These are phyloP conservation scores for Polytolypa hystricis DNA, from an alignment of 2,329 filamentous ascomycete species.

Conservation along the genomic window DNA sequence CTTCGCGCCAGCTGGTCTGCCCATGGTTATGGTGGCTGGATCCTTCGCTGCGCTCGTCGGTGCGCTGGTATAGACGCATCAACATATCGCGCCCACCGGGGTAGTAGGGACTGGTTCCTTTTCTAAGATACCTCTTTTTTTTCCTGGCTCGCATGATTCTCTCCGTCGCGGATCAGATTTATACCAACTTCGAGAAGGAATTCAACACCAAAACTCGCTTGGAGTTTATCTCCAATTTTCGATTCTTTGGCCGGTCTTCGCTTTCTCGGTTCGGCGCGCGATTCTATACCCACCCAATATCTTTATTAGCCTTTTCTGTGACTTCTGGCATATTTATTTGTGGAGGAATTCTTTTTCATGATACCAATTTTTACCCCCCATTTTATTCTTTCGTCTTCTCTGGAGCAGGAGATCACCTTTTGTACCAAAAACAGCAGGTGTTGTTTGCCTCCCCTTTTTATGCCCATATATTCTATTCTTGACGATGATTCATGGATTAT, in stretches of 20 bases:
- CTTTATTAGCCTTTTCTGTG: not conserved
- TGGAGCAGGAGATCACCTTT: not conserved
- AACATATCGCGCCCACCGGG: not conserved
- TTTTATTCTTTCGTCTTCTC: not conserved
- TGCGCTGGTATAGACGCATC: constrained; percentile 20
- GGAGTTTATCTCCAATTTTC: too few species aligned
- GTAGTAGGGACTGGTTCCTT: not conserved
- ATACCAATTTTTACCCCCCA: not conserved
- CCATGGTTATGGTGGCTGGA: constrained; percentile 25
- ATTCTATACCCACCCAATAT: too few species aligned
- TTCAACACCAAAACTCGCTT: too few species aligned
- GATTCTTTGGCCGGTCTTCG: too few species aligned
- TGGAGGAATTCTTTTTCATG: not conserved
- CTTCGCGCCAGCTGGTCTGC: constrained; percentile 13
- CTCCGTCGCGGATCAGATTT: not conserved
- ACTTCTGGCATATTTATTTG: not conserved
- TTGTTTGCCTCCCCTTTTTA: not conserved
- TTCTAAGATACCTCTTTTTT: not conserved
- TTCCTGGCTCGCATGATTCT: constrained; percentile 1
- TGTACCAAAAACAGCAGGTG: too few species aligned
- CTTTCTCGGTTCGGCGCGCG: too few species aligned
- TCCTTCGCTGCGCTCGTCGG: constrained; percentile 29
- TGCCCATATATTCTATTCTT: too few species aligned
- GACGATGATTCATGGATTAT: not conserved
- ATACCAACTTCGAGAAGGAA: too few species aligned